Base-by-base conservation (phyloP, 345 rosid species). In the Brassica juncea region DNA sequence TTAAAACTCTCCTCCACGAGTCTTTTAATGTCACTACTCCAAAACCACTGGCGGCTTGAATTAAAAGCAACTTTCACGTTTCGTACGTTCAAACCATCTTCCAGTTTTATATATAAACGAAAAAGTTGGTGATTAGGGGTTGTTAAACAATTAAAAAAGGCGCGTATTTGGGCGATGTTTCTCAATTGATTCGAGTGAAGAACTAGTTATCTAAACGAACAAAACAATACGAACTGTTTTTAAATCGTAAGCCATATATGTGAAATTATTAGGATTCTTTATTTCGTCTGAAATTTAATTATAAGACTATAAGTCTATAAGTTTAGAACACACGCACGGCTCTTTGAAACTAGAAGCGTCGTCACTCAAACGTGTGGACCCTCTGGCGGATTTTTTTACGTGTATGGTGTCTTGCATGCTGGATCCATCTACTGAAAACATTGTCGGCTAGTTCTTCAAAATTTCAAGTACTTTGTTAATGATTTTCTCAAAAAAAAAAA, bases 311-410 rank as follows among this genome's bases (percentile, higher is more conserved):
- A 19, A 19, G 21, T 19, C 7, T 44, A 23, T 23, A 73, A 32
- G 15, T 27, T 2, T 14, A 54, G 23, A 37, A 28, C 78, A 76
- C 73, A 76, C 80, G 62, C 30, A 76, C 63, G 74, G 28, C 60
- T 69, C 61, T 68, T 42, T 66, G 11, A 5, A 67, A 57, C 9
- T 57, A 28, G 58, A 37, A 37, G 44, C 44, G 44, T 37, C 31
- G 66, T 32, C 47, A 34, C 7, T 67, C 72, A 57, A 67, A 57
- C 66, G 73, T 58, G 79, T 76, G 68, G 79, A 75, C 79, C 79
- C 73, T 75, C 79, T 35, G 42, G 11, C 44, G 8, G 37, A 14
- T 25, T 54, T 32, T 32, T 61, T 58, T 1, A 66, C 42, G 73
- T 57, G 59, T 37, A 6, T 27, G 31, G 31, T 39, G 25, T 39